A percentile compares a stretch with the other conserved stretches of the same genome.
Conservation (phyloP, 176 grass and related monocot genomes). For the Paspalum notatum region DNA sequence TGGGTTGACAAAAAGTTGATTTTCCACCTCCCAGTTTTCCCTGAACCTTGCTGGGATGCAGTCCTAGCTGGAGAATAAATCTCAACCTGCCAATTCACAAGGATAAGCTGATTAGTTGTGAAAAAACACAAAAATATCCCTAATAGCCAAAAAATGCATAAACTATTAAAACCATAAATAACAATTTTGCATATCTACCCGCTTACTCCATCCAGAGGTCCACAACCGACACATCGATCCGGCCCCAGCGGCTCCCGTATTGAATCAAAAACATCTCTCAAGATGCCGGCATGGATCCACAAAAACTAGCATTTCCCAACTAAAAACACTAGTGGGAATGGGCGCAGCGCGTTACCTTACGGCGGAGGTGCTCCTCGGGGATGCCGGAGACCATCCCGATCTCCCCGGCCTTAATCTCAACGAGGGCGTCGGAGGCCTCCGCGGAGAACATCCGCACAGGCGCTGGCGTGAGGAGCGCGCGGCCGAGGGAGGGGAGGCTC, state of each 20-base stretch:
- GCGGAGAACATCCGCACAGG: conserved; percentile 59
- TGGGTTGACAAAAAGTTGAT: conserved; percentile 97
- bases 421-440: conserved; percentile 60
- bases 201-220: neutral
- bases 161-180: neutral
- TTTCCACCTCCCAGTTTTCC: conserved; percentile 93
- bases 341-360: conserved; percentile 48
- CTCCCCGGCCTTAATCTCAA: conserved; percentile 86
- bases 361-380: conserved; percentile 81
- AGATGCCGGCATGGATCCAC: conserved; percentile 28
- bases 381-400: conserved; percentile 95
- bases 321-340: neutral
- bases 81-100: conserved; percentile 64
- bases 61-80: conserved; percentile 98
- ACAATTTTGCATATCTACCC: neutral
- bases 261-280: conserved; percentile 1
- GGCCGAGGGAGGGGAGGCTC: conserved; percentile 53
- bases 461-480: conserved; percentile 41
- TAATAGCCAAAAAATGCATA: too few species aligned
- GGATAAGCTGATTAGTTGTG: conserved; percentile 17
- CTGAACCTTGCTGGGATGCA: conserved; percentile 94
- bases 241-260: neutral
- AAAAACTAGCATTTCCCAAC: neutral
- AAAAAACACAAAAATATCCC: neutral
- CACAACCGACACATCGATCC: conserved; percentile 10